These are phyloP conservation scores for Linum usitatissimum DNA, from an alignment of 345 rosid genomes.

Conservation along the genomic window DNA sequence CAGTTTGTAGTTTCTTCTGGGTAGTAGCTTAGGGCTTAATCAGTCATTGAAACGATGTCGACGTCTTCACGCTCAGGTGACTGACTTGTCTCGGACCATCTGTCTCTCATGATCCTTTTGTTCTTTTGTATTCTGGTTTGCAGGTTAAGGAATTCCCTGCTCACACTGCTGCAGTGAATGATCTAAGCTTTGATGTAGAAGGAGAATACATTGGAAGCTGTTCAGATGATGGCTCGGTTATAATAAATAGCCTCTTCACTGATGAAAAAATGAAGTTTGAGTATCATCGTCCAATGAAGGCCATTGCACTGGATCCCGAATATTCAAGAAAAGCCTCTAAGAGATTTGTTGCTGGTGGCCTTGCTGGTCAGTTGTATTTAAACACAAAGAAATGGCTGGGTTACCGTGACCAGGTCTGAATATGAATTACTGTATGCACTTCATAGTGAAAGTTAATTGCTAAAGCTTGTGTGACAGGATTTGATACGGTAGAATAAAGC, in stretches of 20 bases:
- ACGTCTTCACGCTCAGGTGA: too few species aligned
- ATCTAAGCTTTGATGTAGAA: conserved; percentile 79
- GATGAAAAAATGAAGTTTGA: conserved; percentile 87
- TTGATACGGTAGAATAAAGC: not conserved
- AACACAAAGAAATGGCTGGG: conserved; percentile 93
- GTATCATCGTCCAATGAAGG: conserved; percentile 98
- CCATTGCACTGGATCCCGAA: conserved; percentile 83
- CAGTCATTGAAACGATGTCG: too few species aligned
- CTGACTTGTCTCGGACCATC: not conserved
- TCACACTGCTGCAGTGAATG: conserved; percentile 86
- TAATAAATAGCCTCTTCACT: conserved; percentile 83
- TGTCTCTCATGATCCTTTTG: not conserved
- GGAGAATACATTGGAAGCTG: conserved; percentile 97
- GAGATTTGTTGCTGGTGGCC: conserved; percentile 93
- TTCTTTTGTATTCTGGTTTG: conserved; percentile 4
- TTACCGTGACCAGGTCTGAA: conserved; percentile 68
- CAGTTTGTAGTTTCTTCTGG: too few species aligned
- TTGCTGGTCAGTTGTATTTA: conserved; percentile 83
- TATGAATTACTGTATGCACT: conserved; percentile 6
- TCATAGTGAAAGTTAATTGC: not conserved
- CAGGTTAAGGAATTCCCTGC: conserved; percentile 76
- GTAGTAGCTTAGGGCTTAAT: too few species aligned
- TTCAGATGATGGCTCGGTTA: conserved; percentile 95
- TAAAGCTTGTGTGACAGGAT: not conserved
- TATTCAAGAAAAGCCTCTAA: conserved; percentile 57